Percentiles rank a stretch among this genome's conserved stretches.
Conservation (phyloP, 106 monocot genomes). For the Apostasia shenzhenica region DNA sequence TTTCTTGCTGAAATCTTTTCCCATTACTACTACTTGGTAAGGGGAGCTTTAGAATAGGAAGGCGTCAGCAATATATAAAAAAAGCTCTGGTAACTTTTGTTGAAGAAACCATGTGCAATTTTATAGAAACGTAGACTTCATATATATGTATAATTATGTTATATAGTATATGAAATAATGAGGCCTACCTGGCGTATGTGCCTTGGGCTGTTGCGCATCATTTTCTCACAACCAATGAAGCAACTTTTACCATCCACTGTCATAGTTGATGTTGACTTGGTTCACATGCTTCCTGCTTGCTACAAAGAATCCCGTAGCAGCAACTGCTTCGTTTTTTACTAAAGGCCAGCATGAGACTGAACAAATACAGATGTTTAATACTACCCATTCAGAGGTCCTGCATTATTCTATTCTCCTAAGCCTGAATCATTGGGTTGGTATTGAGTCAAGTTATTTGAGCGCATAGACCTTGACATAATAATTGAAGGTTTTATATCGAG, state of each 20-base stretch:
- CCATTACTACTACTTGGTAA: neutral
- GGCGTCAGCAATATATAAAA: too few species aligned
- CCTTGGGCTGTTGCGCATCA: conserved; percentile 2
- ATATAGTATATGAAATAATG: neutral
- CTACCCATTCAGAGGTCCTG: too few species aligned
- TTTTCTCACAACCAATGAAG: conserved; percentile 5
- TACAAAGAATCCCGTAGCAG: neutral
- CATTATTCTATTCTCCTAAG: too few species aligned
- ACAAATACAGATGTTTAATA: too few species aligned
- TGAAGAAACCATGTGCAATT: conserved; percentile 2
- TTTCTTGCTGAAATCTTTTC: neutral
- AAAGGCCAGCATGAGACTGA: neutral
- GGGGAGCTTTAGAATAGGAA: neutral
- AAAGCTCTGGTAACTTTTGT: neutral
- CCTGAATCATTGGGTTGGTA: too few species aligned
- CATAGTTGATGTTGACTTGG: neutral
- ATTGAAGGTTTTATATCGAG: too few species aligned
- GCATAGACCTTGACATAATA: too few species aligned
- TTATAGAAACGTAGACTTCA: neutral
- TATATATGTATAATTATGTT: neutral
- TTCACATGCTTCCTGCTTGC: conserved; percentile 16
- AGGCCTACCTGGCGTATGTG: neutral
- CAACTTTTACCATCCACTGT: neutral
- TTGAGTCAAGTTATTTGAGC: too few species aligned
- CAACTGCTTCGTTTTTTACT: neutral